phyloP scores from a whole-genome alignment of 495 filamentous ascomycete genomes.

The Gamarada debralockiae region DNA sequence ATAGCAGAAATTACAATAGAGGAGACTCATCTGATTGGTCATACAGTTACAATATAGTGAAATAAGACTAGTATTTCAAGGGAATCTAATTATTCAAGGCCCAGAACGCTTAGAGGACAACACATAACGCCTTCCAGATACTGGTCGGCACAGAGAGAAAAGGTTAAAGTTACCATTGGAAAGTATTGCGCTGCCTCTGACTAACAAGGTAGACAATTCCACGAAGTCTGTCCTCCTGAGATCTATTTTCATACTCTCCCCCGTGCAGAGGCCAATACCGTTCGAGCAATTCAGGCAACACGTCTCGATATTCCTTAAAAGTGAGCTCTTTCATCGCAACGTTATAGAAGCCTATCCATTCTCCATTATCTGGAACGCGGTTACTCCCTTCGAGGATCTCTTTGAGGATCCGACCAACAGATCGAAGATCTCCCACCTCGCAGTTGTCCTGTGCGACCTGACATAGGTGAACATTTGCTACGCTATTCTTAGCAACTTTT shows the following conservation, averaged over 20 bases:
- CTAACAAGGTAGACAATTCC: conserved; percentile 15
- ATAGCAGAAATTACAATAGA: conserved; percentile 2
- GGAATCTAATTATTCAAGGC: conserved; percentile 1
- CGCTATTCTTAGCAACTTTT: not conserved
- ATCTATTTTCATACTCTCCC: conserved; percentile 15
- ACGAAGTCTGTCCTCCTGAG: conserved; percentile 16
- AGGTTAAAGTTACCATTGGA: conserved; percentile 9
- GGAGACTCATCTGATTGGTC: conserved; percentile 1
- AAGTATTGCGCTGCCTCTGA: conserved; percentile 16
- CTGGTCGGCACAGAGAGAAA: not conserved
- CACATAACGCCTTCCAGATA: not conserved
- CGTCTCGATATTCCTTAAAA: conserved; percentile 11
- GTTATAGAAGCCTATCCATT: conserved; percentile 12
- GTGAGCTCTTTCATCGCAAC: conserved; percentile 8
- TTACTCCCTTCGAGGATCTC: conserved; percentile 1
- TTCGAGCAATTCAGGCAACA: conserved; percentile 9
- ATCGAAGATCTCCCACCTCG: conserved; percentile 12
- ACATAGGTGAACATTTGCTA: conserved; percentile 18
- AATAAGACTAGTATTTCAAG: conserved; percentile 3
- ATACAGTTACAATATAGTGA: not conserved
- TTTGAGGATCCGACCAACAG: conserved; percentile 8
- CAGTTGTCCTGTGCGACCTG: conserved; percentile 1
- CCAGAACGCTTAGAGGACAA: conserved; percentile 1
- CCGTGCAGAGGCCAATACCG: not conserved
- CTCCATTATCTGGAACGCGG: conserved; percentile 6